Base-by-base conservation (phyloP, 2,329 filamentous ascomycete species). In the Didymella pinodella region DNA sequence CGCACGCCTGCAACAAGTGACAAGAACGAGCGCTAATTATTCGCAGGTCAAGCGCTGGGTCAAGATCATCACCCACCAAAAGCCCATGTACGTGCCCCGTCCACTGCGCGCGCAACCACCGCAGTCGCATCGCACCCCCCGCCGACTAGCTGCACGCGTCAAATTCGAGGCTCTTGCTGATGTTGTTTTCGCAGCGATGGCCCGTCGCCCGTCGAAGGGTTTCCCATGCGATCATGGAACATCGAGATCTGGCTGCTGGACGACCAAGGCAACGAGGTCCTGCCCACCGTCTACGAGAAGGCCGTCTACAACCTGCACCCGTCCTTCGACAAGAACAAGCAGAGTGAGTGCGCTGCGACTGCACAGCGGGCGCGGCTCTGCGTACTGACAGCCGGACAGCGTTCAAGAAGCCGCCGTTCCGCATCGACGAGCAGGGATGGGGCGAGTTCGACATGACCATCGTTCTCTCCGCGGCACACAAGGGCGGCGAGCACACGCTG, bases 391-490 rank as follows among this genome's bases (percentile, higher is more conserved):
- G 26, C 8, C 31, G 26, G 16, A 45, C 50, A 75, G 73, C 87
- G 25, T 90, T 97, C 81, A 89, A 88, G 74, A 89, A 90, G 65
- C 87, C 93, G 0, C 95, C 95, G 0, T 99, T 98, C 81, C 85
- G 85, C 65, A 96, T 96, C 78, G 84, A 88, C 64, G 96, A 99
- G 79, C 91, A 97, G 80, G 95, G 95, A 68, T 99, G 95, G 95
- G 95, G 95, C 73, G 95, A 98, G 81, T 99, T 99, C 77, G 95
- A 98, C 76, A 94, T 99, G 88, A 84, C 83, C 47, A 95, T 98
- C 72, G 87, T 91, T 62, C 85, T 96, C 68, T 90, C 88, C 73
- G 91, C 90, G 43, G 88, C 90, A 29, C 92, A 95, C 79, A 97
- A 97, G 83, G 90, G 87, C 57, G 87, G 89, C 57, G 94, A 97